These are phyloP conservation scores for Ilyonectria mors-panacis DNA, from an alignment of 2,329 filamentous ascomycete species.

Conservation along the genomic window DNA sequence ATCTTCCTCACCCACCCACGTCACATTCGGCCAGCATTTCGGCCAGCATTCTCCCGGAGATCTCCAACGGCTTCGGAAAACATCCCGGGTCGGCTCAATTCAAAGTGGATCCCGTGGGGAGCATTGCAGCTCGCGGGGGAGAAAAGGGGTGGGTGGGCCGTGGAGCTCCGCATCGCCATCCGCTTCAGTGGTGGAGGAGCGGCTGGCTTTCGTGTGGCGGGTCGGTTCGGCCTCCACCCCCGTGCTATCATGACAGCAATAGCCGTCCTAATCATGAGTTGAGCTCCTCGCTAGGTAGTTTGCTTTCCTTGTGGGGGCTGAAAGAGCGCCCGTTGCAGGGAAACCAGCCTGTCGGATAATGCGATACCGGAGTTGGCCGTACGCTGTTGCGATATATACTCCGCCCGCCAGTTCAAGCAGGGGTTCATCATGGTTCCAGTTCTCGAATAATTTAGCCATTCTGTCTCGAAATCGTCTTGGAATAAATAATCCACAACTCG, in stretches of 20 bases:
- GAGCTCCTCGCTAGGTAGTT: conserved; percentile 2
- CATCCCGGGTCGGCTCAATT: conserved; percentile 20
- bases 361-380: conserved; percentile 28
- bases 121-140: conserved; percentile 16
- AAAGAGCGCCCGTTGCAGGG: background rate
- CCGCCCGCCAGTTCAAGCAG: background rate
- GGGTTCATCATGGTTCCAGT: background rate
- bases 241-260: conserved; percentile 16
- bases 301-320: background rate
- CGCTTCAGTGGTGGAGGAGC: conserved; percentile 12
- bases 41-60: conserved; percentile 24
- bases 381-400: conserved; percentile 26
- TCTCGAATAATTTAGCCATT: background rate
- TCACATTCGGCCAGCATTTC: conserved; percentile 5
- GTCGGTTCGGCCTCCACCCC: conserved; percentile 26
- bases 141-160: conserved; percentile 14
- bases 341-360: background rate
- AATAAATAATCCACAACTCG: background rate
- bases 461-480: background rate
- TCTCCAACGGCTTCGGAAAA: conserved; percentile 20
- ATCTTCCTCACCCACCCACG: background rate
- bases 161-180: conserved; percentile 27
- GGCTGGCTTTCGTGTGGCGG: conserved; percentile 1
- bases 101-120: conserved; percentile 19
- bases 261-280: background rate